Base-by-base conservation (phyloP, 2,329 filamentous ascomycete species). In the Epichloe sp. region DNA sequence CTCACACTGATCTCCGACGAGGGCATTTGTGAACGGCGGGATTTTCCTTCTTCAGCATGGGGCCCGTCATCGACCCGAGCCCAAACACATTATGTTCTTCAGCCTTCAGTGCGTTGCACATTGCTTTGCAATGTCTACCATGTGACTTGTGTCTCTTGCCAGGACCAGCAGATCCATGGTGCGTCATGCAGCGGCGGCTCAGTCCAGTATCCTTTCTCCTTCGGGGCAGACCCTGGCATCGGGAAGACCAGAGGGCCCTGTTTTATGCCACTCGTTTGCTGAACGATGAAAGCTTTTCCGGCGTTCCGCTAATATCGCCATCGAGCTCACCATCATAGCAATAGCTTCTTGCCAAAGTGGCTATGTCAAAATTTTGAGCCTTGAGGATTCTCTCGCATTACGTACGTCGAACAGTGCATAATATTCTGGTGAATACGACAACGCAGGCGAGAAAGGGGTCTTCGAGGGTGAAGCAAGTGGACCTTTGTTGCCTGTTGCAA, bases 121-220 rank as follows among this genome's bases (percentile, higher is more conserved):
- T 23, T 40, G 21, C 5, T 14, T 23, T n/a, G 46, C 23, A 49
- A 19, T 21, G 35, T 34, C 26, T 35, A 23, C 10, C n/a, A 11
- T 35, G 38, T n/a, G 31, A 31, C 34, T 19, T 11, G 14, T 40
- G 34, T 36, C 40, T 49, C 48, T 37, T 12, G 34, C 19, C 15
- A n/a, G 41, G 42, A 8, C 44, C 34, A 44, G 44, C 37, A 34
- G 48, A 47, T 48, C 48, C 52, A 23, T 48, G 14, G 41, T 48
- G 51, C 44, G 47, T 42, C 44, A 35, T 42, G 44, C 34, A 43
- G 14, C 21, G n/a, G 41, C 15, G n/a, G 26, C 37, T n/a, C 21
- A 12, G 34, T 42, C 34, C 44, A 40, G 34, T 48, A n/a, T 50
- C 47, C 46, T 44, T 40, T 38, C 37, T 44, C 51, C 35, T 38